Conservation (phyloP, 192 early-diverging fungal species). For the Dissophora ornata region DNA sequence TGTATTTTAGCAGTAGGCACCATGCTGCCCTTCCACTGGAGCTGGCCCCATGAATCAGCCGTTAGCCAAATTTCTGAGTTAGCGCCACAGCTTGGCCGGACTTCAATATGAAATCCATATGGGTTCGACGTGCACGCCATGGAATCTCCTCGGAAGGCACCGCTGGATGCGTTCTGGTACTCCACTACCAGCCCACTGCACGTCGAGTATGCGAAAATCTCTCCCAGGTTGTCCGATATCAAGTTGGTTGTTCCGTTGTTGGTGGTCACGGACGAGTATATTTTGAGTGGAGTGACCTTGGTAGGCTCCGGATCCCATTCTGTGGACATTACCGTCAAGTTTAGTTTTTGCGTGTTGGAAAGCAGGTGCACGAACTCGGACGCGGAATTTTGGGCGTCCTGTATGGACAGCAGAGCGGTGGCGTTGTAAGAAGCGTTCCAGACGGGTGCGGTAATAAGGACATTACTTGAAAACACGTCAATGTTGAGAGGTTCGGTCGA, state of each 20-base stretch:
- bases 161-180: slow-evolving; percentile 18
- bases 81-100: slow-evolving; percentile 5
- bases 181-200: slow-evolving; percentile 4
- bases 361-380: slow-evolving; percentile 18
- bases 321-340: slow-evolving; percentile 5
- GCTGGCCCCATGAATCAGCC: slow-evolving; percentile 17
- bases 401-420: slow-evolving; percentile 11
- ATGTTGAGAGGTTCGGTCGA: slow-evolving; percentile 7
- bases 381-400: slow-evolving; percentile 10
- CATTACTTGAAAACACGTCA: slow-evolving; percentile 10
- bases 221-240: slow-evolving; percentile 6
- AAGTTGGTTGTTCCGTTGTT: slow-evolving; percentile 4
- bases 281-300: slow-evolving; percentile 13
- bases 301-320: slow-evolving; percentile 12
- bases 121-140: too few species aligned
- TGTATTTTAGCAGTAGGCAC: slow-evolving; percentile 16
- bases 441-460: slow-evolving; percentile 9
- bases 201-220: not conserved
- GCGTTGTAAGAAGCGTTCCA: slow-evolving; percentile 19
- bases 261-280: slow-evolving; percentile 13
- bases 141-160: slow-evolving; percentile 9
- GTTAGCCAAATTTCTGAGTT: slow-evolving; percentile 7
- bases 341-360: slow-evolving; percentile 11
- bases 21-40: slow-evolving; percentile 1
- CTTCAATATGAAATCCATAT: slow-evolving; percentile 5